Percentiles rank a stretch among this genome's conserved stretches.
These are phyloP conservation scores for Aquilaria sinensis DNA, from an alignment of 345 rosid genomes.

Conservation along the genomic window DNA sequence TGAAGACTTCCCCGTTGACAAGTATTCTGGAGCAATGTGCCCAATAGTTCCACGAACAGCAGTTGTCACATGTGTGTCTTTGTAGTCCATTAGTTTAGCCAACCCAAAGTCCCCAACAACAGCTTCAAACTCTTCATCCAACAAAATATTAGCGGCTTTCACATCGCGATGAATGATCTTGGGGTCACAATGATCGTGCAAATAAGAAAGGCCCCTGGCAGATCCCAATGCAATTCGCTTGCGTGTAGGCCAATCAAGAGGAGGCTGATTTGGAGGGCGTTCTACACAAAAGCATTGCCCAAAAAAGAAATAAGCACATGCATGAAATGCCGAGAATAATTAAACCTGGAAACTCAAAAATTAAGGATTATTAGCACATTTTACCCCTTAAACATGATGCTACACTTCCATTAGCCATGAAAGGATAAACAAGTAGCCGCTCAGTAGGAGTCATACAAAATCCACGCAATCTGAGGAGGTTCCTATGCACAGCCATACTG, in stretches of 20 bases:
- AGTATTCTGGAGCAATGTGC: conserved; percentile 37
- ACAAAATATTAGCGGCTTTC: conserved; percentile 33
- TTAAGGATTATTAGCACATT: neutral
- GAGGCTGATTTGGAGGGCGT: conserved; percentile 17
- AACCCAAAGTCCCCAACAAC: conserved; percentile 34
- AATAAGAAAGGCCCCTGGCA: conserved; percentile 33
- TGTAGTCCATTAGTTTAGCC: conserved; percentile 29
- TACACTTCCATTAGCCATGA: conserved; percentile 35
- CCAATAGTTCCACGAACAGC: conserved; percentile 35
- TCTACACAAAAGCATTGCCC: conserved; percentile 13
- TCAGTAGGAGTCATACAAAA: conserved; percentile 32
- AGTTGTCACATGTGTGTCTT: conserved; percentile 33
- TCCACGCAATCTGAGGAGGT: conserved; percentile 30
- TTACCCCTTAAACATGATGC: conserved; percentile 27
- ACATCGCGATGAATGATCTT: conserved; percentile 36
- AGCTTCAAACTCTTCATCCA: conserved; percentile 32
- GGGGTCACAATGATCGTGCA: conserved; percentile 34
- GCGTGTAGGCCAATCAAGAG: conserved; percentile 29
- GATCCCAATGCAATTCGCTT: conserved; percentile 32
- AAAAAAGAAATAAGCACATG: neutral
- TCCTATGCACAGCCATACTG: conserved; percentile 33
- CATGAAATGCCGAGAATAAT: no score
- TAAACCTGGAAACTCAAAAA: neutral
- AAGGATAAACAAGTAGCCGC: conserved; percentile 35
- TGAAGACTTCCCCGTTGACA: conserved; percentile 33